A percentile compares a stretch with the other conserved stretches of the same genome.
These are phyloP conservation scores for Sindora glabra DNA, from an alignment of 306 rosid genomes.

Conservation along the genomic window DNA sequence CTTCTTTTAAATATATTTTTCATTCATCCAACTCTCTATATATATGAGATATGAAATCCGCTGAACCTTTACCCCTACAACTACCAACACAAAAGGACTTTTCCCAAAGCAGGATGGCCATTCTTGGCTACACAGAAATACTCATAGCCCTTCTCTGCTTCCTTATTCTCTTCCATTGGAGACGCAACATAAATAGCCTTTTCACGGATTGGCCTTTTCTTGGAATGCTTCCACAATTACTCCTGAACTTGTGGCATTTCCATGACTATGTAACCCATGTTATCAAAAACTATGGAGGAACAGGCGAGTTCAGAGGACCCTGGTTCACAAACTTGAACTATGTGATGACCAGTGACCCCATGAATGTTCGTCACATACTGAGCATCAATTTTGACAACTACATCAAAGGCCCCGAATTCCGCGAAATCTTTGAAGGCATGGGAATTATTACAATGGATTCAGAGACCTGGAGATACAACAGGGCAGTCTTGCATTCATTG, in stretches of 20 bases:
- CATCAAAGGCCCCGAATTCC: too few species aligned
- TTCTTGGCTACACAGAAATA: background rate
- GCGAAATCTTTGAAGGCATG: slow-evolving; percentile 16
- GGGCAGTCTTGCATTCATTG: too few species aligned
- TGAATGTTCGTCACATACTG: slow-evolving; percentile 16
- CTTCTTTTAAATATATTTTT: too few species aligned
- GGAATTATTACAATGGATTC: too few species aligned
- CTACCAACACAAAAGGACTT: too few species aligned
- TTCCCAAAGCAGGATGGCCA: too few species aligned
- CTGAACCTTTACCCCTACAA: too few species aligned
- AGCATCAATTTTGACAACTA: slow-evolving; percentile 7
- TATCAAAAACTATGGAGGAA: background rate
- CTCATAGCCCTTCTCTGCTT: background rate
- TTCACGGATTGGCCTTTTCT: too few species aligned
- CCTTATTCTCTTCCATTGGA: slow-evolving; percentile 1
- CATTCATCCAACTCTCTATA: too few species aligned
- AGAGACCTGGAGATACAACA: background rate
- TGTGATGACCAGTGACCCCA: slow-evolving; percentile 19
- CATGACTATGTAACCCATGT: background rate
- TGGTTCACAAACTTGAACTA: slow-evolving; percentile 11
- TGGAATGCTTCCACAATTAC: too few species aligned
- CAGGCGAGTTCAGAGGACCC: slow-evolving; percentile 3
- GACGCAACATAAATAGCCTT: background rate
- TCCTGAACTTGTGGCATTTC: too few species aligned
- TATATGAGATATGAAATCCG: too few species aligned